Base-by-base conservation (phyloP, 2,329 filamentous ascomycete genomes). In the Talaromyces albobiverticillius region DNA sequence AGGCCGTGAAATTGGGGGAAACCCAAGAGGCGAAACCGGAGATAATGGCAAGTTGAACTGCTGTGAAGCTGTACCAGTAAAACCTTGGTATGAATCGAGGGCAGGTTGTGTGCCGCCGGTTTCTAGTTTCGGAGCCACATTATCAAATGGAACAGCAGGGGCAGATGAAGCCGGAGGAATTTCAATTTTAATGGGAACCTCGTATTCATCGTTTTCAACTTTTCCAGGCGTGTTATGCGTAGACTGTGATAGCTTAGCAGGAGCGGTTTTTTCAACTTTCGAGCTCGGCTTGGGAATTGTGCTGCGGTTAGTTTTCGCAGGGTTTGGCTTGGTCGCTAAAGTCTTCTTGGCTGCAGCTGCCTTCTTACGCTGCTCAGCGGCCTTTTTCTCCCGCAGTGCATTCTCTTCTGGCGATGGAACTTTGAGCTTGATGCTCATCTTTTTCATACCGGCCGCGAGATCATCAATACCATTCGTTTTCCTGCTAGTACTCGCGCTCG, bases 331-430 rank as follows among this genome's bases (percentile, higher is more conserved):
- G 1, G 61, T 52, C 8, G 64, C 57, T 16, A 62, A 53, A 1
- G 67, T 51, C 59, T 72, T 76, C 53, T 67, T 70, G 0, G 62
- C 63, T 1, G 62, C 43, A 2, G 53, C 38, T n/a, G 66, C 67
- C 47, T 71, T 73, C 54, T 71, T 72, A 45, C 71, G 70, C 38
- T 75, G 72, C n/a, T 73, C 68, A 1, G 65, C 59, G n/a, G 62
- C 64, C 50, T 71, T 74, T 48, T 76, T 74, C 62, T 82, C 78
- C 20, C 78, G 69, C 7, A 73, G 75, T 25, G 82, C 79, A 56
- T 84, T 75, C 61, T 84, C 81, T 61, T 84, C 81, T 20, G 76
- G 76, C 0, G 80, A 75, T 0, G 80, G 80, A 49, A 85, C 71
- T 57, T 82, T 84, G 46, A 86, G 64, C 20, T 82, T 84, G 52